Percentiles rank a stretch among this genome's conserved stretches.
Conservation (phyloP, 305 asterid genomes). For the Solanum hybrid region DNA sequence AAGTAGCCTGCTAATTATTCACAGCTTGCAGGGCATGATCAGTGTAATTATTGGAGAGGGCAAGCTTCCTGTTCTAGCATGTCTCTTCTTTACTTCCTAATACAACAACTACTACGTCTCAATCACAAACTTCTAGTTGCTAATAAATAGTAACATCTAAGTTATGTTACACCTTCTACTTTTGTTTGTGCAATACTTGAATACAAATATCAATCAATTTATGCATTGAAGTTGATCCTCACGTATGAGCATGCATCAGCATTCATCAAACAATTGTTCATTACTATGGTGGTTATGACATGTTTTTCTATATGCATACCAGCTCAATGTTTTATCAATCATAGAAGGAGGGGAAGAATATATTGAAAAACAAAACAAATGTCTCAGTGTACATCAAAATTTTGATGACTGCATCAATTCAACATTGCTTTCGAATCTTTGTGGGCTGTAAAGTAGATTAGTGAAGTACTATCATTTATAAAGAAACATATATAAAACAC, state of each 20-base stretch:
- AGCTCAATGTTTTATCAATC: background rate
- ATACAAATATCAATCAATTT: background rate
- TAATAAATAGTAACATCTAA: background rate
- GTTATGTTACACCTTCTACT: background rate
- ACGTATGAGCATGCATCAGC: background rate
- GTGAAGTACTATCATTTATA: background rate
- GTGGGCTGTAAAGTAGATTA: background rate
- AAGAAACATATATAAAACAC: background rate
- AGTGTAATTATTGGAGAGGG: background rate
- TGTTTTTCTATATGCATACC: background rate
- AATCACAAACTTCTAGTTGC: background rate
- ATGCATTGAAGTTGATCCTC: background rate
- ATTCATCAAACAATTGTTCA: background rate
- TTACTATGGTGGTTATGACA: background rate
- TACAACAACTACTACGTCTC: background rate
- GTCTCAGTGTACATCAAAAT: background rate
- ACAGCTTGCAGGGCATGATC: background rate
- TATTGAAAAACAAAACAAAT: background rate
- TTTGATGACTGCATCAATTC: background rate
- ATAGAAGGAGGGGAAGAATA: background rate
- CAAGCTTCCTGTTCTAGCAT: background rate
- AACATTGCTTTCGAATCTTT: background rate
- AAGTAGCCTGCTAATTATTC: background rate
- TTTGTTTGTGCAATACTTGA: background rate
- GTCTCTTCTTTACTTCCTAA: background rate